phyloP scores from a whole-genome alignment of 495 filamentous ascomycete species.

The Penicillium odoratum region DNA sequence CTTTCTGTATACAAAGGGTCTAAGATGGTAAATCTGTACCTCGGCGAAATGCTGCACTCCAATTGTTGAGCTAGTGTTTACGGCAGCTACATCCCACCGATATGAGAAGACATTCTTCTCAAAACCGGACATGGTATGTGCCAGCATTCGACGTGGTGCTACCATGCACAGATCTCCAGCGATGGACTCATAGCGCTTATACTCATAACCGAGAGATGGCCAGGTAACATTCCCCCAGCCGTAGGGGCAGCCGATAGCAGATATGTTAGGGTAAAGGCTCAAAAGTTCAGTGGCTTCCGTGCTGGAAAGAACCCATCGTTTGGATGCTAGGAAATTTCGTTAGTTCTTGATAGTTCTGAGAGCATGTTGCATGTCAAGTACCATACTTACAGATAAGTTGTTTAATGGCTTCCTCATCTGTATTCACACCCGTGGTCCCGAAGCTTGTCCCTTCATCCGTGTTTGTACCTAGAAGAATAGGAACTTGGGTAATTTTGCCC shows the following conservation, averaged over 20 bases:
- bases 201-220: slow-evolving; percentile 46
- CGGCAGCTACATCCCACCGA: slow-evolving; percentile 47
- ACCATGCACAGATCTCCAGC: slow-evolving; percentile 57
- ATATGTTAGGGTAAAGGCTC: slow-evolving; percentile 43
- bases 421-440: slow-evolving; percentile 45
- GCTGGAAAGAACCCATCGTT: slow-evolving; percentile 36
- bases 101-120: slow-evolving; percentile 54
- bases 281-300: slow-evolving; percentile 32
- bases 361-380: too few species aligned
- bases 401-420: slow-evolving; percentile 43
- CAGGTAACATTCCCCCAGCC: slow-evolving; percentile 51
- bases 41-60: slow-evolving; percentile 42
- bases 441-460: slow-evolving; percentile 53
- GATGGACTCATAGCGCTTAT: slow-evolving; percentile 53
- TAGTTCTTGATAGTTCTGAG: not conserved
- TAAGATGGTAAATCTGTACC: slow-evolving; percentile 11
- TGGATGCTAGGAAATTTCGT: slow-evolving; percentile 27
- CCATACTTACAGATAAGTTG: slow-evolving; percentile 35
- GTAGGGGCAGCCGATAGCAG: slow-evolving; percentile 46
- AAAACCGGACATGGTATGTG: slow-evolving; percentile 45
- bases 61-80: slow-evolving; percentile 31
- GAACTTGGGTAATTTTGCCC: slow-evolving; percentile 41
- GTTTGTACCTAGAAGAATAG: slow-evolving; percentile 47
- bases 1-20: not conserved
- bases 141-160: slow-evolving; percentile 52